These are phyloP conservation scores for Malania oleifera DNA, from an alignment of 164 flowering plant species.

Conservation along the genomic window DNA sequence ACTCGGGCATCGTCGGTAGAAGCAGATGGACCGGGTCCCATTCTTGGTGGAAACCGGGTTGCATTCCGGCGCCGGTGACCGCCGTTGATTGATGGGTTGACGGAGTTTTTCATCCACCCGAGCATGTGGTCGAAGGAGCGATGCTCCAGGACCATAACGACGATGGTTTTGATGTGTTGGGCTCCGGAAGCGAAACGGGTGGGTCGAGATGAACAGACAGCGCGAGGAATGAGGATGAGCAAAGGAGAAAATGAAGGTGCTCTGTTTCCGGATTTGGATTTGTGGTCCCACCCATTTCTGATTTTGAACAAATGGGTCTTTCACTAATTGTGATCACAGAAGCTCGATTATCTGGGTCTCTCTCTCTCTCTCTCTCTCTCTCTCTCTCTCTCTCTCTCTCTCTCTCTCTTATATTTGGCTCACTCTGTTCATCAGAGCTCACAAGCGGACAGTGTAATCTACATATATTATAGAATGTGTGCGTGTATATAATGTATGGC, in stretches of 20 bases:
- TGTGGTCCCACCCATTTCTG: too few relatives aligned
- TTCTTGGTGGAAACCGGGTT: conserved; percentile 42
- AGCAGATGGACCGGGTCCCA: conserved; percentile 39
- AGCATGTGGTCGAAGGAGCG: conserved; percentile 84
- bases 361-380: too few relatives aligned
- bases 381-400: too few relatives aligned
- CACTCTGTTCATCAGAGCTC: too few relatives aligned
- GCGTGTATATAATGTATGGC: too few relatives aligned
- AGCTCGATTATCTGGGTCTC: too few relatives aligned
- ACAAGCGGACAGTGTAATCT: too few relatives aligned
- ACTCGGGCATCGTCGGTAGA: conserved; percentile 62
- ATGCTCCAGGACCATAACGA: conserved; percentile 70
- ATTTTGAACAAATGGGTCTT: too few relatives aligned
- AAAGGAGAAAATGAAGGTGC: conserved; percentile 19
- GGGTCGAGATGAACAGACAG: conserved; percentile 6
- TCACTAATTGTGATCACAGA: too few relatives aligned
- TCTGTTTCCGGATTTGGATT: conserved; percentile 6
- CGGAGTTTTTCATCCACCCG: conserved; percentile 78
- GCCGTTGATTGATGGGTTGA: conserved; percentile 66
- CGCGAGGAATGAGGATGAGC: conserved; percentile 26
- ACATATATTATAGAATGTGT: too few relatives aligned
- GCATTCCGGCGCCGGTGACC: conserved; percentile 67
- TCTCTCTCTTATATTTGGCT: too few relatives aligned
- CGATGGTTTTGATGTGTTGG: conserved; percentile 67
- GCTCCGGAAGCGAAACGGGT: conserved; percentile 12